Evolutionary conservation across 2,329 filamentous ascomycete genomes (phyloP), one percentile per base, ranked within the genome.

Genomic region (Sporothrix phasma): DNA sequence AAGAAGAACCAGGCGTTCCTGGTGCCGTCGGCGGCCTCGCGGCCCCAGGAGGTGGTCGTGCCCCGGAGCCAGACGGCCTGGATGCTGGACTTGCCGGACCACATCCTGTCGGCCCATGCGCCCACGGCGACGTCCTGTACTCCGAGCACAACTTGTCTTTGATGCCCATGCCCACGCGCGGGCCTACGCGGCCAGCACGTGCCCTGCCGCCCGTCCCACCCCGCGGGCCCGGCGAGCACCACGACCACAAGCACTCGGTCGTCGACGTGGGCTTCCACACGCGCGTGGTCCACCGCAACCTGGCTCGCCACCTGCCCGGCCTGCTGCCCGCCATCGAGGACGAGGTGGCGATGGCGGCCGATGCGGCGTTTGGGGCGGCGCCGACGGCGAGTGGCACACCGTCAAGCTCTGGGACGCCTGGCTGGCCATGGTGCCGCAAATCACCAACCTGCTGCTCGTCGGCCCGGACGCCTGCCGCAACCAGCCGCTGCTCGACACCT

Each of bases 31-130:
- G 73, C 76, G 3, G 73, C 78, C 0, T 74, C 74, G 7, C 73
- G 76, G 2, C 73, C 76, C 1, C 72, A 75, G 24, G 78, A 80
- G 51, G 74, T 81, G 45, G 74, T 81, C 59, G 70, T 81, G 3
- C 79, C 79, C 2, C 73, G 71, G 3, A 74, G 73, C 0, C 76
- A 79, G 68, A 74, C 77, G 8, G 69, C 71, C 8, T 81, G 79
- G 79, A 74, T 80, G 69, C 74, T 80, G 65, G 76, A 79, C 47
- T 75, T 78, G 67, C 78, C 79, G n/a, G 79, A 80, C 63, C 68
- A 70, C 31, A 68, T 77, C 2, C 70, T 80, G 31, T 79, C 76
- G 1, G 72, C 77, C 0, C 70, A 75, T 59, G 70, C 75, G 77
- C 79, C 0, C 78, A 81, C 67, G 77, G 80, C 65, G 77, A 81